These are phyloP conservation scores for Podila clonocystis DNA, from an alignment of 192 early-diverging fungal species.

Conservation along the genomic window DNA sequence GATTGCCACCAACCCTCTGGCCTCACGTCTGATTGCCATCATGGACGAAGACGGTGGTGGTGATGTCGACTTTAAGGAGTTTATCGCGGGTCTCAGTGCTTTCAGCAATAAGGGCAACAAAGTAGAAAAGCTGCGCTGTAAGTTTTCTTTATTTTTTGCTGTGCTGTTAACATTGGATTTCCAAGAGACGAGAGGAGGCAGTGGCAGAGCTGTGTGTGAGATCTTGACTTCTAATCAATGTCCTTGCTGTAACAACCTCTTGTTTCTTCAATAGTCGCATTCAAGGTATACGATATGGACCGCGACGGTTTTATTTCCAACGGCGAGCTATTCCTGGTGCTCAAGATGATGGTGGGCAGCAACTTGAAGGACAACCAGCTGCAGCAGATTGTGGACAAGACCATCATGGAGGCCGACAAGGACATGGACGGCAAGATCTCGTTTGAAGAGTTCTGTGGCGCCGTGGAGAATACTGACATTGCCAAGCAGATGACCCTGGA, in stretches of 20 bases:
- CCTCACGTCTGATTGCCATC: slow-evolving; percentile 93
- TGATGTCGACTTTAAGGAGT: slow-evolving; percentile 99
- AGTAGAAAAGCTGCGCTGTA: slow-evolving; percentile 94
- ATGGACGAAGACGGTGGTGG: slow-evolving; percentile 99
- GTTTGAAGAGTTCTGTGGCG: slow-evolving; percentile 95
- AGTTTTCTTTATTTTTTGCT: slow-evolving; percentile 19
- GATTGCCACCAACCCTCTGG: slow-evolving; percentile 97
- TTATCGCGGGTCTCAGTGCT: slow-evolving; percentile 92
- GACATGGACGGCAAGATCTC: slow-evolving; percentile 95
- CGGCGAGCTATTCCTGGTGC: slow-evolving; percentile 96
- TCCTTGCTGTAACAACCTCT: neutral
- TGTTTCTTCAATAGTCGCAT: slow-evolving; percentile 74
- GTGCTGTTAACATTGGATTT: neutral
- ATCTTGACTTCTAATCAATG: neutral
- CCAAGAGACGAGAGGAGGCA: neutral
- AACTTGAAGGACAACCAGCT: slow-evolving; percentile 96
- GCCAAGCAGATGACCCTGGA: slow-evolving; percentile 97
- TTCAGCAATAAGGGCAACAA: slow-evolving; percentile 96
- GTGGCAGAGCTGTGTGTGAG: neutral
- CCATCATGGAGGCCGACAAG: slow-evolving; percentile 97
- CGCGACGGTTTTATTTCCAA: slow-evolving; percentile 99
- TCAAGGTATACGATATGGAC: slow-evolving; percentile 99
- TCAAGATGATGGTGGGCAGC: slow-evolving; percentile 99
- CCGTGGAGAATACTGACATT: slow-evolving; percentile 97
- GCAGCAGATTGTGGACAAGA: slow-evolving; percentile 99